Conservation (phyloP, 2,329 filamentous ascomycete species). For the Aureobasidium pullulans region DNA sequence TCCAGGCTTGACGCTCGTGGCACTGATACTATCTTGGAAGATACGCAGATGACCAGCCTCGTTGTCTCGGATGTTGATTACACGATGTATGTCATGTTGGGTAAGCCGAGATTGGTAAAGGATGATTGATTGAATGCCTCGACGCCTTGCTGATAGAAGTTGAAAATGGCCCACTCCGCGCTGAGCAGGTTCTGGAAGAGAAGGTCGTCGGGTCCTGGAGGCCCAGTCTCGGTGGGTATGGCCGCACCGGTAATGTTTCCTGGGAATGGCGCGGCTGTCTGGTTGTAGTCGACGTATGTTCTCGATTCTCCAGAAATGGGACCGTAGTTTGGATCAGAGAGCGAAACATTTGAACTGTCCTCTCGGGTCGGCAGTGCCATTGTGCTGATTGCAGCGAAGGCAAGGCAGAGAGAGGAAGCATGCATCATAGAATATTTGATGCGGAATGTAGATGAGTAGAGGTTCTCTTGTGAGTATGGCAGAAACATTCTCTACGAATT, state of each 20-base stretch:
- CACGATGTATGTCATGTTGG: conserved; percentile 35
- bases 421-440: background rate
- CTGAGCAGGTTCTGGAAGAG: conserved; percentile 39
- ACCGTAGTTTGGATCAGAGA: conserved; percentile 23
- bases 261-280: conserved; percentile 30
- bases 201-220: conserved; percentile 34
- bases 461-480: background rate
- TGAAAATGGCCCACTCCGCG: conserved; percentile 41
- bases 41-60: conserved; percentile 40
- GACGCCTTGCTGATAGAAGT: conserved; percentile 38
- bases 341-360: background rate
- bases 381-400: background rate
- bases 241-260: conserved; percentile 31
- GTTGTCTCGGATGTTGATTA: conserved; percentile 38
- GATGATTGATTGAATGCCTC: conserved; percentile 30
- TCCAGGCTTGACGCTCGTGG: conserved; percentile 36
- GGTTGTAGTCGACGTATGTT: conserved; percentile 30
- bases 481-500: background rate
- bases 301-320: conserved; percentile 23
- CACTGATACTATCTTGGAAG: conserved; percentile 38
- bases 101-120: conserved; percentile 31
- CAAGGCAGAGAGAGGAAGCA: background rate
- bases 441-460: background rate
- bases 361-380: background rate
- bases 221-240: conserved; percentile 23